Conservation (phyloP, 352 stramenopile species). For the Globisporangium mamillatum region DNA sequence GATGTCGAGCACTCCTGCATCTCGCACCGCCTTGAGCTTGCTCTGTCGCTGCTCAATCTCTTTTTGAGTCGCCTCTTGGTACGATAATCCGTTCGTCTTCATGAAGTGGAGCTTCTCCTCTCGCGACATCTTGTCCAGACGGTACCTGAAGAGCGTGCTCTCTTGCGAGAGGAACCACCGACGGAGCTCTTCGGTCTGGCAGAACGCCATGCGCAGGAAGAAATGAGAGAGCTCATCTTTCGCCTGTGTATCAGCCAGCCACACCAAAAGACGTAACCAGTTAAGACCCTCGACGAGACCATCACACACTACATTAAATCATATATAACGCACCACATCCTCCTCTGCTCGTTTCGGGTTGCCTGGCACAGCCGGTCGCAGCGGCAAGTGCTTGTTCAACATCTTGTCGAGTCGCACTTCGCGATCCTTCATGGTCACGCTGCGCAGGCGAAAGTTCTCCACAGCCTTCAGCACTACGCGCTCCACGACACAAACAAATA, state of each 20-base stretch:
- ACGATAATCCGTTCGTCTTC: conserved; percentile 81
- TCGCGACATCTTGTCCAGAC: conserved; percentile 87
- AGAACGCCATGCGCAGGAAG: conserved; percentile 97
- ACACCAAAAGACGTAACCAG: neutral
- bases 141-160: conserved; percentile 92
- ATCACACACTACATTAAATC: neutral
- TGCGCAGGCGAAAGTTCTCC: conserved; percentile 84
- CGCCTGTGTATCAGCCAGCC: conserved; percentile 20
- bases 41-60: conserved; percentile 62
- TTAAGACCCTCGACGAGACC: neutral
- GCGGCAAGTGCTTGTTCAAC: conserved; percentile 82
- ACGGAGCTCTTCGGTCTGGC: conserved; percentile 95
- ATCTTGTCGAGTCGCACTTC: conserved; percentile 80
- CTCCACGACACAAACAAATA: neutral
- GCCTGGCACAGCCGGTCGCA: conserved; percentile 35
- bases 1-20: conserved; percentile 39
- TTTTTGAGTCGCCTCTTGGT: conserved; percentile 61
- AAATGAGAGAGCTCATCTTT: conserved; percentile 97
- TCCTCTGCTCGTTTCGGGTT: conserved; percentile 55
- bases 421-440: conserved; percentile 64
- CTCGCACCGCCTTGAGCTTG: conserved; percentile 71
- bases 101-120: conserved; percentile 87
- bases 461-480: conserved; percentile 72
- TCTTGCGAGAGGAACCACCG: conserved; percentile 98
- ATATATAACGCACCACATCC: conserved; percentile 33